These are phyloP conservation scores for Madurella mycetomatis DNA, from an alignment of 2,329 filamentous ascomycete genomes.

Conservation along the genomic window DNA sequence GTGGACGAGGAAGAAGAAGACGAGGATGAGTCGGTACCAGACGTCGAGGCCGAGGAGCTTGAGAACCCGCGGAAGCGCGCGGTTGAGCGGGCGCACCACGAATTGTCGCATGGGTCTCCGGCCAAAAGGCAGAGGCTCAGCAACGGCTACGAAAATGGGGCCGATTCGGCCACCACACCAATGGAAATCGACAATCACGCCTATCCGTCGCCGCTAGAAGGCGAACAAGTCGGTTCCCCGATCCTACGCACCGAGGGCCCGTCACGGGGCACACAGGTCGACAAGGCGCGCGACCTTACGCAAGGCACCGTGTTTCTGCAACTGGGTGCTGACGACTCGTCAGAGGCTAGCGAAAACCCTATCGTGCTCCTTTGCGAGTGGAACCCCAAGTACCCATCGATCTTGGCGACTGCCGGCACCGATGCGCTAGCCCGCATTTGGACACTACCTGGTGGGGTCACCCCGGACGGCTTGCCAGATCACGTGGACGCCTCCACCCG, in stretches of 20 bases:
- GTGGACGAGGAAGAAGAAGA: slow-evolving; percentile 36
- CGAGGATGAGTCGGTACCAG: slow-evolving; percentile 35
- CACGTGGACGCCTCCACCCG: slow-evolving; percentile 42
- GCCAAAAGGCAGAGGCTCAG: slow-evolving; percentile 56
- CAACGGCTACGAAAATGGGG: slow-evolving; percentile 57
- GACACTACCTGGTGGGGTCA: slow-evolving; percentile 55
- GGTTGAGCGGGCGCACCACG: slow-evolving; percentile 42
- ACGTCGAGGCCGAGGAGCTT: slow-evolving; percentile 34
- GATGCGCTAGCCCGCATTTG: slow-evolving; percentile 67
- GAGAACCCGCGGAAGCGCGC: slow-evolving; percentile 50
- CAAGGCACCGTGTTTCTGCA: slow-evolving; percentile 58
- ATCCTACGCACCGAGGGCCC: slow-evolving; percentile 56
- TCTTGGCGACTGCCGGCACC: slow-evolving; percentile 64
- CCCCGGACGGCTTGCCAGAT: slow-evolving; percentile 42
- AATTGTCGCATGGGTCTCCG: slow-evolving; percentile 51
- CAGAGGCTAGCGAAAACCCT: slow-evolving; percentile 47
- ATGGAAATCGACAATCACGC: slow-evolving; percentile 62
- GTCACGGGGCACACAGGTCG: slow-evolving; percentile 60
- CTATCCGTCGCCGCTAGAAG: slow-evolving; percentile 61
- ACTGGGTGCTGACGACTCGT: slow-evolving; percentile 42
- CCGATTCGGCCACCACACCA: slow-evolving; percentile 49
- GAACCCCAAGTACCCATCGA: slow-evolving; percentile 60
- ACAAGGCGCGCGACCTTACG: slow-evolving; percentile 58
- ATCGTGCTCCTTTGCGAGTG: slow-evolving; percentile 65
- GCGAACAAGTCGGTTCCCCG: slow-evolving; percentile 51